These are phyloP conservation scores for Coniosporium apollinis DNA, from an alignment of 495 filamentous ascomycete species.

Conservation along the genomic window DNA sequence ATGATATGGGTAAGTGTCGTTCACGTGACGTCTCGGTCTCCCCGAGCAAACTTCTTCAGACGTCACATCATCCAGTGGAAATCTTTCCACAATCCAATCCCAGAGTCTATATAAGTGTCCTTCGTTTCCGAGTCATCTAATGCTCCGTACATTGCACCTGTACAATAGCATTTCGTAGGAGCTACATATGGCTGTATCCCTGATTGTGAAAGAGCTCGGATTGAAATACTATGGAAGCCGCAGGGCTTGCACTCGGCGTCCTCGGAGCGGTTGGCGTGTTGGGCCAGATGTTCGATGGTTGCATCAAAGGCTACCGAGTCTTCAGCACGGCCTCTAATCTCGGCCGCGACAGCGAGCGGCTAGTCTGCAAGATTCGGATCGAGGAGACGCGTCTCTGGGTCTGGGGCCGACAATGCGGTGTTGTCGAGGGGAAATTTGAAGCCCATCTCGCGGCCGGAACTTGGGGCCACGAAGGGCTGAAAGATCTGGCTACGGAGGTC, in stretches of 20 bases:
- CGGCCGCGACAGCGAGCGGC: conserved; percentile 19
- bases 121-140: too few relatives aligned
- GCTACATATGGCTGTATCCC: too few relatives aligned
- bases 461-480: conserved; percentile 14
- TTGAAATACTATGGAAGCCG: conserved; percentile 16
- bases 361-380: conserved; percentile 25
- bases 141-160: too few relatives aligned
- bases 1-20: too few relatives aligned
- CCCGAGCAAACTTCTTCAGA: too few relatives aligned
- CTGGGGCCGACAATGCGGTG: conserved; percentile 25
- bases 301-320: conserved; percentile 21
- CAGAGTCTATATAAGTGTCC: too few relatives aligned
- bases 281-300: conserved; percentile 19
- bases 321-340: conserved; percentile 20
- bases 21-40: too few relatives aligned
- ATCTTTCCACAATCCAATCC: too few relatives aligned
- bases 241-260: conserved; percentile 11
- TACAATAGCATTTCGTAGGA: too few relatives aligned
- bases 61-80: too few relatives aligned
- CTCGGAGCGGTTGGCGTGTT: conserved; percentile 15
- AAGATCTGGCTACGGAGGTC: conserved; percentile 16
- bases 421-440: conserved; percentile 22
- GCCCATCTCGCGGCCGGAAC: conserved; percentile 13
- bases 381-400: conserved; percentile 22
- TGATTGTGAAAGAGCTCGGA: too few relatives aligned